Conservation (phyloP, 768 basidiomycete species). For the Lenzites betulinus region DNA sequence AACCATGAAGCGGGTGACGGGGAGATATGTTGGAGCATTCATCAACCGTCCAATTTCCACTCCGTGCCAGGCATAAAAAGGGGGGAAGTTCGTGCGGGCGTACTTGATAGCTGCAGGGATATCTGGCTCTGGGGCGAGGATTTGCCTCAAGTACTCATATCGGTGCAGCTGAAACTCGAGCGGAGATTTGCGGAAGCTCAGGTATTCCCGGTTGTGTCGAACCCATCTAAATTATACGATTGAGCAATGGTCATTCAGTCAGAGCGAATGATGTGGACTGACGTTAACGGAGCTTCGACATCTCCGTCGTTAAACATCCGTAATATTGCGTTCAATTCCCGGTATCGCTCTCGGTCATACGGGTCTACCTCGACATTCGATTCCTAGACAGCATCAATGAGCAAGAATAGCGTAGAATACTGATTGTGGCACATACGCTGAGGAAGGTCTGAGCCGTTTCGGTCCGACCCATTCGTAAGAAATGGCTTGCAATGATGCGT, state of each 20-base stretch:
- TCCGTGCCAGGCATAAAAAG: conserved; percentile 63
- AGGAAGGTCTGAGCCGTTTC: conserved; percentile 75
- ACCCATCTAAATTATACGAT: conserved; percentile 67
- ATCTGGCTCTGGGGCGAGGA: conserved; percentile 62
- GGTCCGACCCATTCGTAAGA: conserved; percentile 82
- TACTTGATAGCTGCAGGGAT: conserved; percentile 68
- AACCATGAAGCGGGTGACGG: conserved; percentile 58
- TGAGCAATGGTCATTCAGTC: not conserved
- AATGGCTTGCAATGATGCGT: conserved; percentile 70
- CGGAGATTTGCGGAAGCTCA: conserved; percentile 70
- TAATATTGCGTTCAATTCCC: conserved; percentile 72
- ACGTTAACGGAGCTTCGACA: conserved; percentile 80
- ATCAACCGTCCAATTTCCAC: conserved; percentile 71
- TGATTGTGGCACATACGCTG: conserved; percentile 45
- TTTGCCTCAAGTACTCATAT: conserved; percentile 82
- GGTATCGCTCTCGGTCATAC: conserved; percentile 56
- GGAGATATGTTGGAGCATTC: conserved; percentile 70
- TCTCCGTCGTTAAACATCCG: conserved; percentile 65
- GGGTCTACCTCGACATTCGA: conserved; percentile 57
- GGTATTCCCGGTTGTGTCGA: conserved; percentile 60
- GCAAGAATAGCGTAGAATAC: no score
- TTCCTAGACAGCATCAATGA: conserved; percentile 51
- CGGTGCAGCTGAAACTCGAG: conserved; percentile 91
- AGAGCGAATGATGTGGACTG: conserved; percentile 26
- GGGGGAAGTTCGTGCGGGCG: conserved; percentile 63